Conservation (phyloP, 805 yeast genomes). For the Kuraishia capsulata region DNA sequence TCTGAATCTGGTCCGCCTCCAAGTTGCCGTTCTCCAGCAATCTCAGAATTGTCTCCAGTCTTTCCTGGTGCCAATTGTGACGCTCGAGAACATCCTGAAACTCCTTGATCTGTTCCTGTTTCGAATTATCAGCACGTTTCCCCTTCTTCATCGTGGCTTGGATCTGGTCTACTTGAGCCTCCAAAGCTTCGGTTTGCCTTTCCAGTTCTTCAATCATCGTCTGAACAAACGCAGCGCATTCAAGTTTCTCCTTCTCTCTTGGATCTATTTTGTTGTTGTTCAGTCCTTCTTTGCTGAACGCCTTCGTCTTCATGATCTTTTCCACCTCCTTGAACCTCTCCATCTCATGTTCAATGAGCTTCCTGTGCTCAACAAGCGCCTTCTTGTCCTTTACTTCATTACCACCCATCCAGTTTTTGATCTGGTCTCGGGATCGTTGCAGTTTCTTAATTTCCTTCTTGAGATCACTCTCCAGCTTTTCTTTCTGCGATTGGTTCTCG, state of each 20-base stretch:
- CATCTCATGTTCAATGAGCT: slow-evolving; percentile 71
- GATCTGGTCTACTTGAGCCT: slow-evolving; percentile 56
- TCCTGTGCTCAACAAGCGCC: slow-evolving; percentile 66
- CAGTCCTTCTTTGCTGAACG: slow-evolving; percentile 87
- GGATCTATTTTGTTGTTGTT: slow-evolving; percentile 68
- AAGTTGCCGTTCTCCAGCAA: slow-evolving; percentile 72
- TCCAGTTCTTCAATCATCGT: slow-evolving; percentile 70
- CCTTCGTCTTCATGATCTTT: slow-evolving; percentile 87
- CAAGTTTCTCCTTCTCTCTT: slow-evolving; percentile 69
- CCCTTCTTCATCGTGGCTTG: slow-evolving; percentile 45
- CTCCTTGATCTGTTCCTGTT: slow-evolving; percentile 53
- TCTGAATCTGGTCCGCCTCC: slow-evolving; percentile 68
- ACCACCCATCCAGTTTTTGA: slow-evolving; percentile 89
- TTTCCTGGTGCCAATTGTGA: slow-evolving; percentile 69
- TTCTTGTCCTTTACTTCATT: slow-evolving; percentile 88
- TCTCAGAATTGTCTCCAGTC: slow-evolving; percentile 70
- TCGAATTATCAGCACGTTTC: slow-evolving; percentile 39
- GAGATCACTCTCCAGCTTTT: slow-evolving; percentile 84
- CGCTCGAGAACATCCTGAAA: slow-evolving; percentile 57
- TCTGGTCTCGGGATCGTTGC: slow-evolving; percentile 90
- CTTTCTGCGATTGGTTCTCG: slow-evolving; percentile 83
- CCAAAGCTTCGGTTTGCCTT: slow-evolving; percentile 71
- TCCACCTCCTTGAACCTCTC: slow-evolving; percentile 93
- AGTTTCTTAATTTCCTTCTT: slow-evolving; percentile 92
- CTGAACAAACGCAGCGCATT: slow-evolving; percentile 60